These are phyloP conservation scores for Zygotorulaspora chibaensis DNA, from an alignment of 805 yeast genomes.

Conservation along the genomic window DNA sequence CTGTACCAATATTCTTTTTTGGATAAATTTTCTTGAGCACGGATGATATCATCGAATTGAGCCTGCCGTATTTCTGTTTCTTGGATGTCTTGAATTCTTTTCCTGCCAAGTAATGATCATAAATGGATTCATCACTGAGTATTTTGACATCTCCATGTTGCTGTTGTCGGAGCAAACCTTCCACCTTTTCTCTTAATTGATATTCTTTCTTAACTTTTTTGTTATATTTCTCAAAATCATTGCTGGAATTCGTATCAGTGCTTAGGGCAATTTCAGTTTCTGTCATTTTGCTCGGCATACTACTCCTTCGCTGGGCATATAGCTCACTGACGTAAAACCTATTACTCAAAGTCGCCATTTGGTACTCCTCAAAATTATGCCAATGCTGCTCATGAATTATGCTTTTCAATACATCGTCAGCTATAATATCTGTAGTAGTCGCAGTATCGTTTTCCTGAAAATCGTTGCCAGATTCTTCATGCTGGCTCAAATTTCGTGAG, in stretches of 20 bases:
- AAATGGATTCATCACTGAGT: slow-evolving; percentile 15
- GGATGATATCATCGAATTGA: slow-evolving; percentile 2
- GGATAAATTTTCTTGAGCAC: background rate
- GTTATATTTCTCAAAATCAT: slow-evolving; percentile 37
- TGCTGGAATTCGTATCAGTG: slow-evolving; percentile 6
- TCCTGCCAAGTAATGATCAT: slow-evolving; percentile 17
- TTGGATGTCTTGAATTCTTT: slow-evolving; percentile 7
- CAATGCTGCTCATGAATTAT: slow-evolving; percentile 19
- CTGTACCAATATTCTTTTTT: background rate
- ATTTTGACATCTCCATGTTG: slow-evolving; percentile 20
- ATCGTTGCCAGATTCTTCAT: slow-evolving; percentile 1
- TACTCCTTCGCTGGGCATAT: slow-evolving; percentile 11
- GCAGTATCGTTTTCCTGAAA: slow-evolving; percentile 2
- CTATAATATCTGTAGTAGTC: slow-evolving; percentile 7
- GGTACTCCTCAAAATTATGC: slow-evolving; percentile 17
- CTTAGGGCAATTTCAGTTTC: slow-evolving; percentile 1
- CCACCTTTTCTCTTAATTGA: slow-evolving; percentile 28
- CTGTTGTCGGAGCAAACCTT: slow-evolving; percentile 15
- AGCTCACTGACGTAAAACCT: slow-evolving; percentile 24
- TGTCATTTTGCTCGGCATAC: slow-evolving; percentile 8
- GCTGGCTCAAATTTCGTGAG: slow-evolving; percentile 2
- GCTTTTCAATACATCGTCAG: slow-evolving; percentile 13
- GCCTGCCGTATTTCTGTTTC: slow-evolving; percentile 1
- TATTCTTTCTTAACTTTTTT: slow-evolving; percentile 34
- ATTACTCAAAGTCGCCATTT: slow-evolving; percentile 18